These are phyloP conservation scores for Fraxinus ornus DNA, from an alignment of 305 asterid species.

Conservation along the genomic window DNA sequence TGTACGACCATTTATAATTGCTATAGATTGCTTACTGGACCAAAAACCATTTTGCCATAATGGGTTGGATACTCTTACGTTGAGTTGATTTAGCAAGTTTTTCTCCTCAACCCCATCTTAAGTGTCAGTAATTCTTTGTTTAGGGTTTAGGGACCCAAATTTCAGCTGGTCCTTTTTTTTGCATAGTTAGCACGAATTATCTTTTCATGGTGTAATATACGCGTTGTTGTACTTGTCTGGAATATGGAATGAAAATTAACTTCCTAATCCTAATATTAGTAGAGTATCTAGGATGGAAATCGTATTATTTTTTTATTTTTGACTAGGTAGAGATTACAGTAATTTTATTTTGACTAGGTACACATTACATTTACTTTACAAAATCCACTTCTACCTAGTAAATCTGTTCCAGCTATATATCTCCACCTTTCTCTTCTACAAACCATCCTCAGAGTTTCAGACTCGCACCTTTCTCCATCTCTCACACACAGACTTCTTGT, in stretches of 20 bases:
- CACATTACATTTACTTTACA: neutral
- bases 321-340: neutral
- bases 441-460: neutral
- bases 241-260: neutral
- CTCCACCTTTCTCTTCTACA: neutral
- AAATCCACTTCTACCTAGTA: neutral
- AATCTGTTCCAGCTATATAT: neutral
- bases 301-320: neutral
- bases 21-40: neutral
- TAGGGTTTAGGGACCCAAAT: neutral
- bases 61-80: neutral
- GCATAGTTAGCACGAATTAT: neutral
- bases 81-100: neutral
- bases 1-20: neutral
- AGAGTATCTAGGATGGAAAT: neutral
- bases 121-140: neutral
- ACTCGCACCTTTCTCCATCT: neutral
- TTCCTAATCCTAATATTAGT: neutral
- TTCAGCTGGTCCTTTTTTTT: neutral
- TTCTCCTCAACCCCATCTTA: neutral
- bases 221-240: neutral
- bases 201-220: neutral
- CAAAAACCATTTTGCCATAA: neutral
- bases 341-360: neutral
- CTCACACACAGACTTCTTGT: neutral